A percentile compares a stretch with the other conserved stretches of the same genome.
Evolutionary conservation across 306 rosid species (phyloP).

Genomic region (Arachis stenosperma): DNA sequence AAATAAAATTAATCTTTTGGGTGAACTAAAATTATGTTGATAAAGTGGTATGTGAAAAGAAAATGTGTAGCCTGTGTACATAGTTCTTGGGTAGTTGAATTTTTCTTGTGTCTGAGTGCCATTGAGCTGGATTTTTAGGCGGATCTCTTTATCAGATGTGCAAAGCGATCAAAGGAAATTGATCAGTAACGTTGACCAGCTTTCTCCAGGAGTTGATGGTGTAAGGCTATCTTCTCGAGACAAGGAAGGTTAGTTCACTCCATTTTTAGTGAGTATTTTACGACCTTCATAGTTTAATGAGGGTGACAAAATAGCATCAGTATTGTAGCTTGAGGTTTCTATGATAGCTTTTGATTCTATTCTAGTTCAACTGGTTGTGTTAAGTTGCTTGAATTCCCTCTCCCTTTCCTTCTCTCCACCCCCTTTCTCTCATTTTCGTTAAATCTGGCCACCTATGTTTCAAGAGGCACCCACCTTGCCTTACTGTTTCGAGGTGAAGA

Average conservation of each 20-base stretch:
- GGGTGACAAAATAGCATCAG: constrained; percentile 23
- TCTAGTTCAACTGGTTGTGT: constrained; percentile 43
- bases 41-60: neutral
- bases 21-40: constrained; percentile 8
- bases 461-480: neutral
- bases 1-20: constrained; percentile 1
- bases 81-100: constrained; percentile 23
- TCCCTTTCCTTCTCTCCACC: neutral
- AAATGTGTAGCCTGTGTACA: constrained; percentile 1
- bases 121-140: constrained; percentile 39
- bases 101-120: constrained; percentile 18
- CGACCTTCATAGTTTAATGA: constrained; percentile 33
- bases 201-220: constrained; percentile 44
- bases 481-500: constrained; percentile 29
- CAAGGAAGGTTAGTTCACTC: constrained; percentile 63
- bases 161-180: constrained; percentile 43
- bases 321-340: constrained; percentile 18
- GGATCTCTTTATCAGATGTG: constrained; percentile 23
- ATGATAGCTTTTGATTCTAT: neutral
- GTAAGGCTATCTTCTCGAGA: constrained; percentile 44
- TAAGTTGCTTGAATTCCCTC: constrained; percentile 4
- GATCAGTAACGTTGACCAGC: constrained; percentile 42
- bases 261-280: constrained; percentile 23
- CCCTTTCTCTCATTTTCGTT: neutral
- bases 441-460: no score